Conservation (phyloP, 2,329 filamentous ascomycete species). For the Neofusicoccum ribis region DNA sequence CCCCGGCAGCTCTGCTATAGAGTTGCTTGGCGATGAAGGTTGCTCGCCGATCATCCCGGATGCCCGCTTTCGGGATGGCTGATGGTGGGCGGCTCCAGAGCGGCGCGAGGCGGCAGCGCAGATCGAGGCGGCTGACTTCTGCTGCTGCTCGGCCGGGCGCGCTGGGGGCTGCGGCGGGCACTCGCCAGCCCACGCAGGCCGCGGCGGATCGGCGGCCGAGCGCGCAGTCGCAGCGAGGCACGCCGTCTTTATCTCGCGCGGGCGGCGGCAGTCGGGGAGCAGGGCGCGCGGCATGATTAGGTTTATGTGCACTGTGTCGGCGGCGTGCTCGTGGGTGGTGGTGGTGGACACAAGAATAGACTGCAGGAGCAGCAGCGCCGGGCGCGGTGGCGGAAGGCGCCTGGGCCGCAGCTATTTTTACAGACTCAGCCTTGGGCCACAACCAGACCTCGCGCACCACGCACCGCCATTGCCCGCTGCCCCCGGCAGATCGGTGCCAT, state of each 20-base stretch:
- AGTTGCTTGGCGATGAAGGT: not conserved
- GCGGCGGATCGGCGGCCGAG: no score
- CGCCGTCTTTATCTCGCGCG: no score
- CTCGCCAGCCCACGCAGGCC: no score
- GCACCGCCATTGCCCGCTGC: not conserved
- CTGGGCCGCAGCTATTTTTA: constrained; percentile 9
- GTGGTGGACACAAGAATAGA: constrained; percentile 1
- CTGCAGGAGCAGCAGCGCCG: not conserved
- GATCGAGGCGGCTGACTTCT: not conserved
- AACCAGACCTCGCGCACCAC: not conserved
- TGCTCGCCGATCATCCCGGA: not conserved
- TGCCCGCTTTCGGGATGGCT: not conserved
- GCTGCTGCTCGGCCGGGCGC: not conserved
- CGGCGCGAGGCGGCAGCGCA: not conserved
- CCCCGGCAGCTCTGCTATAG: no score
- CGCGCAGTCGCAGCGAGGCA: no score
- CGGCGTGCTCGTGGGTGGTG: not conserved
- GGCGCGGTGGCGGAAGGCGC: not conserved
- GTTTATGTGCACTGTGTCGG: not conserved
- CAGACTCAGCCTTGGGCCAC: constrained; percentile 1
- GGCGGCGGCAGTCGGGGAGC: no score
- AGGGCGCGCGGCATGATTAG: no score
- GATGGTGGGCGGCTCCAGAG: not conserved
- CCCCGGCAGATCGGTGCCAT: constrained; percentile 14
- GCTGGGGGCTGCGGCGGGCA: no score